phyloP scores from a whole-genome alignment of 108 stramenopile genomes.

The Nitzschia sp. region DNA sequence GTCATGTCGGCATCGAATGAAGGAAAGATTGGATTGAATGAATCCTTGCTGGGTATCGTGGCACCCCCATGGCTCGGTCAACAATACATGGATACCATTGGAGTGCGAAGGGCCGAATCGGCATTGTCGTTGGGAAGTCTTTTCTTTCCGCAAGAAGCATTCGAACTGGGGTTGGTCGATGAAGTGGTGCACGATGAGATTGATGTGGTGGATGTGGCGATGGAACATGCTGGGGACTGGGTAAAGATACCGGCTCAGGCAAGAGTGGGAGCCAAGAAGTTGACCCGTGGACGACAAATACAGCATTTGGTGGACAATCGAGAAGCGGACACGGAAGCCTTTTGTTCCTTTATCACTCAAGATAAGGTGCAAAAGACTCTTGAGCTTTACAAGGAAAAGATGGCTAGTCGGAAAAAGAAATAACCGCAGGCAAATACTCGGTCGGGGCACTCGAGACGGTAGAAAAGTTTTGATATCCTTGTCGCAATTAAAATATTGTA shows the following conservation, averaged over 20 bases:
- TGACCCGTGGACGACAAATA: conserved; percentile 51
- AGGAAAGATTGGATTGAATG: conserved; percentile 80
- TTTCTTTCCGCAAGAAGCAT: conserved; percentile 61
- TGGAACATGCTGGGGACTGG: conserved; percentile 36
- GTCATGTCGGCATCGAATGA: conserved; percentile 48
- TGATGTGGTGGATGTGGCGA: conserved; percentile 44
- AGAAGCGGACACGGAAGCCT: conserved; percentile 61
- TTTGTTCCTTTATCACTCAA: conserved; percentile 64
- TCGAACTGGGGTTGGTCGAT: conserved; percentile 74
- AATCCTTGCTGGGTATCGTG: conserved; percentile 78
- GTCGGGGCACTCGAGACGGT: no score
- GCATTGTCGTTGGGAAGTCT: conserved; percentile 71
- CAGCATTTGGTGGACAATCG: conserved; percentile 48
- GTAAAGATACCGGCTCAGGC: conserved; percentile 66
- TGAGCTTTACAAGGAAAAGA: conserved; percentile 50
- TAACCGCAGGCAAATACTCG: no score
- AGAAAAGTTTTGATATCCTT: no score
- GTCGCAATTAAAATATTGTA: no score
- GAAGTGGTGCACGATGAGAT: conserved; percentile 46
- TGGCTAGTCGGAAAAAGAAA: conserved; percentile 48
- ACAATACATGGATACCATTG: conserved; percentile 61
- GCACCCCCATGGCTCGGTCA: conserved; percentile 66
- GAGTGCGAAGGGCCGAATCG: conserved; percentile 75
- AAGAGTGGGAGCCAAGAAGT: conserved; percentile 60
- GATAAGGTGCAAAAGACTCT: conserved; percentile 66